Evolutionary conservation across 2,329 filamentous ascomycete species (phyloP), one percentile per base, ranked within the genome.

Genomic region (Balansia obtecta): DNA sequence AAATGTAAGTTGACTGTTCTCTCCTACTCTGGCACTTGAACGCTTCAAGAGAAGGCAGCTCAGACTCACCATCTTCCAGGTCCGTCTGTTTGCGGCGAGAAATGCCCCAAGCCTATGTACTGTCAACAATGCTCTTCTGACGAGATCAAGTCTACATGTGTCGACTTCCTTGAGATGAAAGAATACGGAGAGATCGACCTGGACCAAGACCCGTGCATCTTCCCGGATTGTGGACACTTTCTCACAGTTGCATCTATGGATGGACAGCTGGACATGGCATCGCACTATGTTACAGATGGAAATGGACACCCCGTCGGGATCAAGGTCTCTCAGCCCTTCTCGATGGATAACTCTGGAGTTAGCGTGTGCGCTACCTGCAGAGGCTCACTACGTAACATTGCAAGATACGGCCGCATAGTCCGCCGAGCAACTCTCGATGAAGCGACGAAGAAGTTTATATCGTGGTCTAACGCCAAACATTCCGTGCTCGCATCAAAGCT

Each of bases 181-280:
- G 63, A 68, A 1, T 88, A 83, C 59, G 57, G 58, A 0, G 77
- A 85, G 1, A 66, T 81, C 18, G 65, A 85, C 55, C 59, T 85
- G 1, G 63, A 83, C 38, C 68, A 79, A 12, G 71, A 74, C 1
- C 83, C 84, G 0, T 79, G 77, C 54, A 72, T 87, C 20, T 73
- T 86, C 45, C 76, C 77, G 0, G 63, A 65, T 2, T 88, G 83
- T 53, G 80, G 80, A 0, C 83, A 88, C 58, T 72, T 85, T 54
- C 65, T 82, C 46, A 83, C 80, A 0, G 63, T 75, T 3, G 68
- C 71, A 33, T 81, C 69, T 2, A 73, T 87, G 66, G 83, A 87
- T 60, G 76, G 75, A 0, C 65, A 73, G 15, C 77, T 86, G 69
- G 68, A 69, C 1, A 72, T 87, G 65, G 53, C 56, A 2, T 63